These are phyloP conservation scores for Umbilicaria muhlenbergii DNA, from an alignment of 495 filamentous ascomycete genomes.

Conservation along the genomic window DNA sequence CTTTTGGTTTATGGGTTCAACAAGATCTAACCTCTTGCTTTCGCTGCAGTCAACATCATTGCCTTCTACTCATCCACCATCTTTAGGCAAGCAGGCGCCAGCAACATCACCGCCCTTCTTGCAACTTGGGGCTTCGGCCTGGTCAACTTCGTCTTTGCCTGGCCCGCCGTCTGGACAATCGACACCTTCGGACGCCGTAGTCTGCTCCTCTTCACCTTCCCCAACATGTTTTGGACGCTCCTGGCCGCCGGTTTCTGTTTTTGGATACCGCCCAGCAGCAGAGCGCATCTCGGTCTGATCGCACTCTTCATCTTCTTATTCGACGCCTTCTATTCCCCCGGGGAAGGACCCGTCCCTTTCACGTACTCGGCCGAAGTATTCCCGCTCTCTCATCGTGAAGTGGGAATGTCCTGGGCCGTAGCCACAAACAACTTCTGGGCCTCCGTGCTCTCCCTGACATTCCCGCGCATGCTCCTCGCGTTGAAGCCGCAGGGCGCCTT, in stretches of 20 bases:
- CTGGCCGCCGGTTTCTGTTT: conserved; percentile 31
- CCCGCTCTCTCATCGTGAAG: conserved; percentile 57
- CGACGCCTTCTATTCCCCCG: conserved; percentile 51
- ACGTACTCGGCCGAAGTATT: conserved; percentile 71
- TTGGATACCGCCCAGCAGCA: conserved; percentile 21
- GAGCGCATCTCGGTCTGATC: conserved; percentile 35
- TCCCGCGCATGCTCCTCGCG: conserved; percentile 45
- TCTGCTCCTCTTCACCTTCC: conserved; percentile 35
- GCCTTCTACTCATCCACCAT: conserved; percentile 57
- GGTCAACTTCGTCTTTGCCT: conserved; percentile 44
- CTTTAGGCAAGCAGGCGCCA: conserved; percentile 38
- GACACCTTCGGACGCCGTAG: conserved; percentile 33
- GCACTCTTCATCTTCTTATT: conserved; percentile 55
- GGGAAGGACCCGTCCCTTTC: conserved; percentile 57
- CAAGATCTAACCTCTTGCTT: neutral
- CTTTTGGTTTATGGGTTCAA: neutral
- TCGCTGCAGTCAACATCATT: conserved; percentile 38
- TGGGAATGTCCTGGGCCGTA: conserved; percentile 64
- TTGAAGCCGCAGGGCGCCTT: conserved; percentile 40
- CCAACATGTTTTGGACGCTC: conserved; percentile 32
- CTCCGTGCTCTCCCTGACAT: conserved; percentile 53
- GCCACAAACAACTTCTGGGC: conserved; percentile 62
- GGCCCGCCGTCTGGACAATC: conserved; percentile 32
- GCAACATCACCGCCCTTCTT: conserved; percentile 26
- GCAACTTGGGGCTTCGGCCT: conserved; percentile 41